Evolutionary conservation across 345 rosid genomes (phyloP).

Genomic region (Syzygium jambos): DNA sequence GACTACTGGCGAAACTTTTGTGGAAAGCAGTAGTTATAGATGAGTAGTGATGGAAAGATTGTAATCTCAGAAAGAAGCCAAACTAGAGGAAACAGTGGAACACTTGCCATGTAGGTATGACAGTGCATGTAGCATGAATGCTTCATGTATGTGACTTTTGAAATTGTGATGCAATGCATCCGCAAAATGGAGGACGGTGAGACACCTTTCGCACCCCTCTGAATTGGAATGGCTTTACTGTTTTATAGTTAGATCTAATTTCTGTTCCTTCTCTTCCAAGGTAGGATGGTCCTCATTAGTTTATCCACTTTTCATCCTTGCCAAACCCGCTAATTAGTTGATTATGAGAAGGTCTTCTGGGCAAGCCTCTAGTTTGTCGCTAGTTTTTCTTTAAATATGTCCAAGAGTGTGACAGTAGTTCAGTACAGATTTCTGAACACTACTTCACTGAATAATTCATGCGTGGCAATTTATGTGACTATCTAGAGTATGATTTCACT

Average conservation of each 20-base stretch:
- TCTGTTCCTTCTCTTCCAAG: neutral
- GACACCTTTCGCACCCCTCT: neutral
- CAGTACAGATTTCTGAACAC: neutral
- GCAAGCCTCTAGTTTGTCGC: neutral
- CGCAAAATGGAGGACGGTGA: neutral
- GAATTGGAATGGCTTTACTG: neutral
- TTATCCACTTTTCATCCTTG: neutral
- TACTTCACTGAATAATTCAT: neutral
- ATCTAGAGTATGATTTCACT: neutral
- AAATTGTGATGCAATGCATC: neutral
- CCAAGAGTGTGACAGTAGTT: neutral
- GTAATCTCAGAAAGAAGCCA: neutral
- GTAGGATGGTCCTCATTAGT: neutral
- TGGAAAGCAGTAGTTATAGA: neutral
- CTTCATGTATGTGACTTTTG: neutral
- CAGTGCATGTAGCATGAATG: neutral
- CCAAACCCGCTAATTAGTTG: neutral
- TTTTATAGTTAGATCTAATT: neutral
- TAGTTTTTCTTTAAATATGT: neutral
- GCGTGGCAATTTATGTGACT: neutral
- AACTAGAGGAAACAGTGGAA: neutral
- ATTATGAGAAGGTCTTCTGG: neutral
- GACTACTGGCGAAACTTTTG: neutral
- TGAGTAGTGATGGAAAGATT: neutral
- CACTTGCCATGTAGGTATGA: neutral